Percentiles rank a stretch among this genome's conserved stretches.
These are phyloP conservation scores for Cladosporium sp. DNA, from an alignment of 2,329 filamentous ascomycete genomes.

Conservation along the genomic window DNA sequence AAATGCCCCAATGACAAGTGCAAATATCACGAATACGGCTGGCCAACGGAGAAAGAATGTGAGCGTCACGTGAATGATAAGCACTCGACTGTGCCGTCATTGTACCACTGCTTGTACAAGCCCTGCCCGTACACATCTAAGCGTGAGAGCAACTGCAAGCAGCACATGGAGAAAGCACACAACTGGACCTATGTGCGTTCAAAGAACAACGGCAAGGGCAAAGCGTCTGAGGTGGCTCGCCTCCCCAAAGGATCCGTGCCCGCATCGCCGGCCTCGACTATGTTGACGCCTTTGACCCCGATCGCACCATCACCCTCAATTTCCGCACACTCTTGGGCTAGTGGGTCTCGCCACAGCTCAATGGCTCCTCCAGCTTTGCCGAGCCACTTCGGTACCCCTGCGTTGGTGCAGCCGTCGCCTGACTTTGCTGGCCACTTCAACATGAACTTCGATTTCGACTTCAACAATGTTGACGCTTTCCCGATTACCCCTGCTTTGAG, in stretches of 20 bases:
- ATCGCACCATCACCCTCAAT: slow-evolving; percentile 38
- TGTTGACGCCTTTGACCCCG: slow-evolving; percentile 31
- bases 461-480: slow-evolving; percentile 29
- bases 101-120: slow-evolving; percentile 78
- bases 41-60: slow-evolving; percentile 97
- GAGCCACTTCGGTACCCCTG: slow-evolving; percentile 27
- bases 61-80: slow-evolving; percentile 96
- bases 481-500: slow-evolving; percentile 33
- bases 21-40: slow-evolving; percentile 86
- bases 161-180: slow-evolving; percentile 98
- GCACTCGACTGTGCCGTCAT: slow-evolving; percentile 73
- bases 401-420: slow-evolving; percentile 26
- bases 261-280: slow-evolving; percentile 55
- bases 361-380: slow-evolving; percentile 29
- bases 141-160: slow-evolving; percentile 93
- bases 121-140: slow-evolving; percentile 93
- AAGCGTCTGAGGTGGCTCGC: slow-evolving; percentile 48
- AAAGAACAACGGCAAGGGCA: slow-evolving; percentile 80
- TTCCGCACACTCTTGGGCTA: slow-evolving; percentile 29
- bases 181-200: slow-evolving; percentile 86
- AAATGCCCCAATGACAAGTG: slow-evolving; percentile 80
- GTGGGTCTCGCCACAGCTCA: slow-evolving; percentile 26
- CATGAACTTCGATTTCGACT: slow-evolving; percentile 24
- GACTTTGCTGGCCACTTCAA: slow-evolving; percentile 34
- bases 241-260: slow-evolving; percentile 59